Evolutionary conservation across 2,329 filamentous ascomycete genomes (phyloP).

Genomic region (Elsinoe australis): DNA sequence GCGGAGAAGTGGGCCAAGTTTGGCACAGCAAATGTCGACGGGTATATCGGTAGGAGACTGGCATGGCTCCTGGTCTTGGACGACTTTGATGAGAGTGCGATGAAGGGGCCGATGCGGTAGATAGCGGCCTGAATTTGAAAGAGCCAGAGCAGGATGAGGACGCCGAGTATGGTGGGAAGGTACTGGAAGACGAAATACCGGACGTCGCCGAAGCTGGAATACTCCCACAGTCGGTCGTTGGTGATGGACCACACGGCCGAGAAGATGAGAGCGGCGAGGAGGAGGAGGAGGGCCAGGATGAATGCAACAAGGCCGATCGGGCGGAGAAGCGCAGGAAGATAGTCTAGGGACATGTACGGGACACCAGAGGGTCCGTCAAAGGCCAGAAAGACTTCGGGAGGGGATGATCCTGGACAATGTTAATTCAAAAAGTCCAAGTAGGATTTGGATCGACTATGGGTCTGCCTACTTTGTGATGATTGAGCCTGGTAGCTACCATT

Average conservation of each 20-base stretch:
- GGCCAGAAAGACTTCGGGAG: slow-evolving; percentile 29
- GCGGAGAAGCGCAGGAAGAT: slow-evolving; percentile 64
- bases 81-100: slow-evolving; percentile 61
- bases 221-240: slow-evolving; percentile 59
- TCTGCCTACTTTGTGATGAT: slow-evolving; percentile 15
- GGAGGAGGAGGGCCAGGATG: slow-evolving; percentile 56
- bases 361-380: slow-evolving; percentile 25
- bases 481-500: background rate
- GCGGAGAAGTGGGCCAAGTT: slow-evolving; percentile 59
- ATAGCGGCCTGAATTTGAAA: slow-evolving; percentile 66
- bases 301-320: slow-evolving; percentile 55
- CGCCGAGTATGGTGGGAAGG: slow-evolving; percentile 69
- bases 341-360: slow-evolving; percentile 47
- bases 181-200: slow-evolving; percentile 83
- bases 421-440: slow-evolving; percentile 16
- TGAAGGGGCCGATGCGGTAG: slow-evolving; percentile 70
- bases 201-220: slow-evolving; percentile 59
- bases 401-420: slow-evolving; percentile 7
- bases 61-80: slow-evolving; percentile 54
- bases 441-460: slow-evolving; percentile 7
- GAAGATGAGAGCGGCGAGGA: slow-evolving; percentile 65
- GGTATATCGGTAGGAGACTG: slow-evolving; percentile 55
- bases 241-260: slow-evolving; percentile 60
- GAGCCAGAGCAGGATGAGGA: slow-evolving; percentile 65
- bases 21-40: slow-evolving; percentile 61